Conservation (phyloP, 129 eudicot species). For the Dittrichia graveolens region DNA sequence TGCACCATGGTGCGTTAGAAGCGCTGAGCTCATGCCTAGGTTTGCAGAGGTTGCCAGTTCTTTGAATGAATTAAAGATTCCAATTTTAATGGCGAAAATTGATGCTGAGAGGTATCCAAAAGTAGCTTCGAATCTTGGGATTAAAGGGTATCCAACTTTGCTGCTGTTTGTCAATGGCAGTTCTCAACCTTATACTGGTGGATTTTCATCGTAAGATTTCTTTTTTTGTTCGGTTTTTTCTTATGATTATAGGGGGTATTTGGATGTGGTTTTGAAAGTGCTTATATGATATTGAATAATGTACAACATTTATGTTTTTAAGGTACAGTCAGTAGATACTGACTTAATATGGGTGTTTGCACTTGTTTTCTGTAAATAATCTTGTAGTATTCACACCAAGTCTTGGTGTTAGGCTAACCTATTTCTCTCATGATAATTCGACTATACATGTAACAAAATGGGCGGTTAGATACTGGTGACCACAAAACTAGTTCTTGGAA, state of each 20-base stretch:
- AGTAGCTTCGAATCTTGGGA: conserved; percentile 71
- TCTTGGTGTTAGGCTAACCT: too few relatives aligned
- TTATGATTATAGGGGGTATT: background rate
- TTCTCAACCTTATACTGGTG: conserved; percentile 74
- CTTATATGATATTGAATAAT: background rate
- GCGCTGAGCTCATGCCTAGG: conserved; percentile 94
- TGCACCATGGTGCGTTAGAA: conserved; percentile 86
- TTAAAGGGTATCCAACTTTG: conserved; percentile 90
- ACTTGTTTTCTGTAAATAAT: background rate
- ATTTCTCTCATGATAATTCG: too few relatives aligned
- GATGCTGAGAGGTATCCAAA: conserved; percentile 82
- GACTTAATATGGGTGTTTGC: background rate
- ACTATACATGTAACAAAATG: too few relatives aligned
- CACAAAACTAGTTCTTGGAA: too few relatives aligned
- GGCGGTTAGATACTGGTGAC: too few relatives aligned
- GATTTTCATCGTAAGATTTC: conserved; percentile 71
- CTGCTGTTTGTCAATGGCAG: conserved; percentile 72
- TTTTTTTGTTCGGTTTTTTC: background rate
- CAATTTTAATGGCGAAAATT: conserved; percentile 62
- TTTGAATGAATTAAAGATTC: conserved; percentile 50
- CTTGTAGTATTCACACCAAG: background rate
- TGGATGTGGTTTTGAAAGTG: conserved; percentile 3
- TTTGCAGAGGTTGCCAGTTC: conserved; percentile 86
- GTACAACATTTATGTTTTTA: background rate
- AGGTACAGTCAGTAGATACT: background rate